These are phyloP conservation scores for Podila epigama DNA, from an alignment of 192 early-diverging fungal species.

Conservation along the genomic window DNA sequence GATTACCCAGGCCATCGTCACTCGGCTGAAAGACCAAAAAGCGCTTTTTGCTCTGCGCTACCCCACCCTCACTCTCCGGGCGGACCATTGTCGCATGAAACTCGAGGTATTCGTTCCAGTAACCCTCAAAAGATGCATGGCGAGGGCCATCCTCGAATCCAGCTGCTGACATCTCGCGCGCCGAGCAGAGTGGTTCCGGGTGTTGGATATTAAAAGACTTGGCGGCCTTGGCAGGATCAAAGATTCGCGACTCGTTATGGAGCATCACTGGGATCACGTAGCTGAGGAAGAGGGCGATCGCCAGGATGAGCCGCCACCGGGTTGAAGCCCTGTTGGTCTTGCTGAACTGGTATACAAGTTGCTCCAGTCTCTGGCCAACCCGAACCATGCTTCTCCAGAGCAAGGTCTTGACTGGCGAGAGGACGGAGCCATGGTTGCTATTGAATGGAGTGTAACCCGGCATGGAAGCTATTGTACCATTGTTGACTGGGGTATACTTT, in stretches of 20 bases:
- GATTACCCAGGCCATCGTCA: slow-evolving; percentile 44
- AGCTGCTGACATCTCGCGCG: slow-evolving; percentile 5
- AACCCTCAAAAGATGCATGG: slow-evolving; percentile 21
- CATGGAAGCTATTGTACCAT: not conserved
- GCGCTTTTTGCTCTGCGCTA: slow-evolving; percentile 16
- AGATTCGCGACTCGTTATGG: slow-evolving; percentile 25
- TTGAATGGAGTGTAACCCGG: not conserved
- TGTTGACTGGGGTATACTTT: slow-evolving; percentile 25
- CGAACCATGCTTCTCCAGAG: not conserved
- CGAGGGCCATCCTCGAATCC: not conserved
- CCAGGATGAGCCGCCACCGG: slow-evolving; percentile 29
- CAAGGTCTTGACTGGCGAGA: not conserved
- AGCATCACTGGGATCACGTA: slow-evolving; percentile 37
- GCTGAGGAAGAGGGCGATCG: slow-evolving; percentile 13
- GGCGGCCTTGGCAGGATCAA: slow-evolving; percentile 19
- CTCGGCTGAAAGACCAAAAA: slow-evolving; percentile 41
- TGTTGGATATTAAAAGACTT: slow-evolving; percentile 30
- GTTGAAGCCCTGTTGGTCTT: slow-evolving; percentile 19
- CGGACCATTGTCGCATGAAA: slow-evolving; percentile 30
- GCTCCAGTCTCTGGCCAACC: slow-evolving; percentile 4
- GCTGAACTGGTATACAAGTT: slow-evolving; percentile 8
- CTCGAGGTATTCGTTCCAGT: slow-evolving; percentile 43
- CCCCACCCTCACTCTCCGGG: slow-evolving; percentile 22
- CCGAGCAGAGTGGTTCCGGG: slow-evolving; percentile 28
- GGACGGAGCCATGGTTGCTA: not conserved